These are phyloP conservation scores for Chamaecyparis obtusa DNA, from an alignment of 75 land plant genomes.

Conservation along the genomic window DNA sequence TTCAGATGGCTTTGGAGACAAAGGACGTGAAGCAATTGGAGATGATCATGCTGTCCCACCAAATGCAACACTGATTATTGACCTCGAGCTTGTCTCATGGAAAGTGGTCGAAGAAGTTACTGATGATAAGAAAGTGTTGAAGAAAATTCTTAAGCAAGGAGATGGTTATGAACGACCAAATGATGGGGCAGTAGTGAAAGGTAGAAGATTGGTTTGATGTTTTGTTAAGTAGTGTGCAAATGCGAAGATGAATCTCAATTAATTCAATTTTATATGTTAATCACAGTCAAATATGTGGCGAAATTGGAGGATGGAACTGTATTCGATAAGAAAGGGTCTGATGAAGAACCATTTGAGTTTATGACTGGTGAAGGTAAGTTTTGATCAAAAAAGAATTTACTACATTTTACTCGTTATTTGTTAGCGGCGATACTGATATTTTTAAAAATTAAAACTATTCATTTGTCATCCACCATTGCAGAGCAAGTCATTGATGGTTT, in stretches of 20 bases:
- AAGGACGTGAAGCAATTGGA: slow-evolving; percentile 51
- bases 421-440: not conserved
- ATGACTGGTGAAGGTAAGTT: slow-evolving; percentile 60
- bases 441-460: not conserved
- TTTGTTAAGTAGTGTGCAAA: not conserved
- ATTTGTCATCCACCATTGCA: slow-evolving; percentile 16
- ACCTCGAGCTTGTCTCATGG: slow-evolving; percentile 74
- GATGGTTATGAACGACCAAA: slow-evolving; percentile 75
- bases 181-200: slow-evolving; percentile 66
- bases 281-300: slow-evolving; percentile 62
- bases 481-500: slow-evolving; percentile 80
- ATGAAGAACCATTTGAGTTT: slow-evolving; percentile 63
- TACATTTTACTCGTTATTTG: not conserved
- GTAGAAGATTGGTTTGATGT: slow-evolving; percentile 19
- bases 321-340: slow-evolving; percentile 69
- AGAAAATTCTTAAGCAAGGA: slow-evolving; percentile 70
- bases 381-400: not conserved
- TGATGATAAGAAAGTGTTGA: slow-evolving; percentile 64
- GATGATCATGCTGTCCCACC: slow-evolving; percentile 55
- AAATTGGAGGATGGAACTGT: slow-evolving; percentile 71
- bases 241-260: not conserved
- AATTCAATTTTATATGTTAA: not conserved
- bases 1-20: slow-evolving; percentile 75
- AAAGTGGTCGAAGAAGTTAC: slow-evolving; percentile 66
- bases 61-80: slow-evolving; percentile 48